A percentile compares a stretch with the other conserved stretches of the same genome.
These are phyloP conservation scores for Apiospora phragmitis DNA, from an alignment of 2,329 filamentous ascomycete genomes.

Conservation along the genomic window DNA sequence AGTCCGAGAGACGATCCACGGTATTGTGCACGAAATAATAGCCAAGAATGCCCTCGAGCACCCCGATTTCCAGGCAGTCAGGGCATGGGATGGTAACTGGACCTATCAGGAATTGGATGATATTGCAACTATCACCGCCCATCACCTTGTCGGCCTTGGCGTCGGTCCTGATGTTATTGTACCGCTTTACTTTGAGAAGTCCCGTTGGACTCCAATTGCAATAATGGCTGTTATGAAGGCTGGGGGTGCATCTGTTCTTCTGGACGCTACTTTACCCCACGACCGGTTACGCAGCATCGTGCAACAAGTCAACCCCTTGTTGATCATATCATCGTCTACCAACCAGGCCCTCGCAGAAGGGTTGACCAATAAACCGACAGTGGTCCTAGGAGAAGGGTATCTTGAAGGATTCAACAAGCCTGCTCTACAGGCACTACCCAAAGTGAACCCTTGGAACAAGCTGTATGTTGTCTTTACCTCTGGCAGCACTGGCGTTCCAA, in stretches of 20 bases:
- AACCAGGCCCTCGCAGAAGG: too few relatives aligned
- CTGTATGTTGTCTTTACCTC: neutral
- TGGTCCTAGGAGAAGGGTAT: too few relatives aligned
- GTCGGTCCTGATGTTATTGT: neutral
- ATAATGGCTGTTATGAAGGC: neutral
- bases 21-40: too few relatives aligned
- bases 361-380: neutral
- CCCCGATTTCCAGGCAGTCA: neutral
- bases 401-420: too few relatives aligned
- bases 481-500: neutral
- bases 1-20: too few relatives aligned
- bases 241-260: constrained; percentile 18
- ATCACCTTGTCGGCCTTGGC: neutral
- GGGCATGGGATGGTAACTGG: neutral
- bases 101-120: too few relatives aligned
- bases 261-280: neutral
- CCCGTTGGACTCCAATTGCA: neutral
- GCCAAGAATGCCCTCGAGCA: neutral
- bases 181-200: neutral
- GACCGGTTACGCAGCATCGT: too few relatives aligned
- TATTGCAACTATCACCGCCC: neutral
- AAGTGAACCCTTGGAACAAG: too few relatives aligned
- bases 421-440: neutral
- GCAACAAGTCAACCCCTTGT: neutral
- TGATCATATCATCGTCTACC: too few relatives aligned